Evolutionary conservation across 2,329 filamentous ascomycete species (phyloP).

Genomic region (Aspergillus vadensis): DNA sequence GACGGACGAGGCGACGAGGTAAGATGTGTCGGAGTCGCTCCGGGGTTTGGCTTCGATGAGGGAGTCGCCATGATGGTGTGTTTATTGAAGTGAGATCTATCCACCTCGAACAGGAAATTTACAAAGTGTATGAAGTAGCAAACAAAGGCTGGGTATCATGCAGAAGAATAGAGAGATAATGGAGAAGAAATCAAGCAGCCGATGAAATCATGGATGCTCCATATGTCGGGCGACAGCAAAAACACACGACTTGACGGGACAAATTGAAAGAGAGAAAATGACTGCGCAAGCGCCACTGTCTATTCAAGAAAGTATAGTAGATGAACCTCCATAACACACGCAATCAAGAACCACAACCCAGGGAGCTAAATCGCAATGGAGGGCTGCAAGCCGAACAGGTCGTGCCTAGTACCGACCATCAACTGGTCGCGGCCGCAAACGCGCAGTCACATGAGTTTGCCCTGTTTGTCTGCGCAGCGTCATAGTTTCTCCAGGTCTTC

Average conservation of each 20-base stretch:
- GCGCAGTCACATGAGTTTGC: conserved; percentile 35
- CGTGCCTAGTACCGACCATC: no score
- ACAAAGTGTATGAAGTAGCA: neutral
- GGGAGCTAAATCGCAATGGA: neutral
- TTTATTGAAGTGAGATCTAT: neutral
- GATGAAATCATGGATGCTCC: conserved; percentile 1
- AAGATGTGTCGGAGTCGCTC: conserved; percentile 46
- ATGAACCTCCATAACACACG: neutral
- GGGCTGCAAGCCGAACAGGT: no score
- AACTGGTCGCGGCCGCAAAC: conserved; percentile 16
- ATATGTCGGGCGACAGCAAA: neutral
- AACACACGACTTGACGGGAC: neutral
- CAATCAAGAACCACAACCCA: neutral
- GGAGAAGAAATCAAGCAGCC: neutral
- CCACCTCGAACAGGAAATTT: neutral
- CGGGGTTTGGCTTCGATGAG: conserved; percentile 45
- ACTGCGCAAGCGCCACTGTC: neutral
- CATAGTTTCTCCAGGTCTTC: conserved; percentile 9
- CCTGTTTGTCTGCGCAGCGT: conserved; percentile 27
- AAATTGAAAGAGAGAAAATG: neutral
- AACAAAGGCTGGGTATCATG: conserved; percentile 4
- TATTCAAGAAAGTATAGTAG: neutral
- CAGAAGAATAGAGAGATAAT: neutral
- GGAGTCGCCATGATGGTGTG: conserved; percentile 46
- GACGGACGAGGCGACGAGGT: conserved; percentile 49